Percentiles rank a stretch among this genome's conserved stretches.
Conservation (phyloP, 2,329 filamentous ascomycete species). For the Knufia petricola region DNA sequence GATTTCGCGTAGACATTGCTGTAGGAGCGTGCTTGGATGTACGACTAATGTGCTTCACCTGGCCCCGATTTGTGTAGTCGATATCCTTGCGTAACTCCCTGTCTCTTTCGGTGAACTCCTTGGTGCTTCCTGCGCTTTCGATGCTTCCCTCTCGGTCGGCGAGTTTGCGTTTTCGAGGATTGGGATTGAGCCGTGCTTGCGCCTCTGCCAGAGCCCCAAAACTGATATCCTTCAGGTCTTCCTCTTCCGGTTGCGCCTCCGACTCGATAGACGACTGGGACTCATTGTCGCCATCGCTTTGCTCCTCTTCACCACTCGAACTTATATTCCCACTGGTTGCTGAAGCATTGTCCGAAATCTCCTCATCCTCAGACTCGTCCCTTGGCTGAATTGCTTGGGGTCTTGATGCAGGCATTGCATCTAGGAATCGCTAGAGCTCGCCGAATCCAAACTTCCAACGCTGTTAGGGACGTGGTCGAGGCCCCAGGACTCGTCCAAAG, state of each 20-base stretch:
- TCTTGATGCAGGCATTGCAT: slow-evolving; percentile 11
- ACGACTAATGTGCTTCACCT: slow-evolving; percentile 31
- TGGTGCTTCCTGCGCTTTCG: slow-evolving; percentile 24
- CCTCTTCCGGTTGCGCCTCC: background rate
- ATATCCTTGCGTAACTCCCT: slow-evolving; percentile 19
- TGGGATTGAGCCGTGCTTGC: slow-evolving; percentile 55
- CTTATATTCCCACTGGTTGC: background rate
- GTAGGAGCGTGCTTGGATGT: slow-evolving; percentile 82
- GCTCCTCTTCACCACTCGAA: background rate
- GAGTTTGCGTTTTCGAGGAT: slow-evolving; percentile 26
- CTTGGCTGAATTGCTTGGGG: background rate
- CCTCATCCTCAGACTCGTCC: slow-evolving; percentile 6
- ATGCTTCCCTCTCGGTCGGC: slow-evolving; percentile 14
- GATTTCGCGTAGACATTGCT: slow-evolving; percentile 70
- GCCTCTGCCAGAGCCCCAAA: slow-evolving; percentile 87
- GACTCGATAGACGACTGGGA: slow-evolving; percentile 6
- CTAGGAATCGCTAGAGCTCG: background rate
- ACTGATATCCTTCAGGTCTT: slow-evolving; percentile 52
- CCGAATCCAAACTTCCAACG: background rate
- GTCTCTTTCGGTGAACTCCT: slow-evolving; percentile 18
- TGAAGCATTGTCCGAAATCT: background rate
- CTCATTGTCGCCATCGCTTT: background rate
- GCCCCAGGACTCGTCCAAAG: too few species aligned
- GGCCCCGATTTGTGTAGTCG: slow-evolving; percentile 22
- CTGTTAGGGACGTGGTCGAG: too few species aligned